phyloP scores from a whole-genome alignment of 164 flowering plant species.

The Vitis vinifera region DNA sequence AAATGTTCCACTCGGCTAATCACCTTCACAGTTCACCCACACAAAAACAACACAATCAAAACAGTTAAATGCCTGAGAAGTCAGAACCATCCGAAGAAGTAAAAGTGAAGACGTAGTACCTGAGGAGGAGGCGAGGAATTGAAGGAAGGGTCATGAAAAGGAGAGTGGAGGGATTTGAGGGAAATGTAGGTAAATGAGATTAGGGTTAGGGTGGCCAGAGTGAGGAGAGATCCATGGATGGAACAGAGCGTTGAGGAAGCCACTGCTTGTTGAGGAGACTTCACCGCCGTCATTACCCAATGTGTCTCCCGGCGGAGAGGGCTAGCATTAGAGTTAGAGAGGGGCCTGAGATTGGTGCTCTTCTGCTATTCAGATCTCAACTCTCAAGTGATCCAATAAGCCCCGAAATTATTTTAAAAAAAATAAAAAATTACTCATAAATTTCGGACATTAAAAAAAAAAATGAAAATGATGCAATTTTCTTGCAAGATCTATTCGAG shows the following conservation, averaged over 20 bases:
- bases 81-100: neutral
- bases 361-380: no score
- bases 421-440: no score
- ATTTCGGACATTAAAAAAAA: no score
- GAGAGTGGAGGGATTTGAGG: conserved; percentile 49
- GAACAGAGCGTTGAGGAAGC: conserved; percentile 29
- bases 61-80: neutral
- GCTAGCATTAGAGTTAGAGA: no score
- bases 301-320: conserved; percentile 5
- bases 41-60: neutral
- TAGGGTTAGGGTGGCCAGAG: conserved; percentile 60
- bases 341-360: no score
- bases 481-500: no score
- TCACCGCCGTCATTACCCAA: conserved; percentile 14
- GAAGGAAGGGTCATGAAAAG: conserved; percentile 19
- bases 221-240: conserved; percentile 52
- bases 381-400: no score
- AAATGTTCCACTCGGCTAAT: neutral
- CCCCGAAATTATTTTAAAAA: no score
- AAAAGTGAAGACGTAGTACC: conserved; percentile 8
- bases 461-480: no score
- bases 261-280: conserved; percentile 1
- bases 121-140: conserved; percentile 15
- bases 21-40: neutral
- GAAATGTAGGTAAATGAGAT: conserved; percentile 63